Percentiles rank a stretch among this genome's conserved stretches.
Evolutionary conservation across 2,329 filamentous ascomycete genomes (phyloP).

Genomic region (Xylariaceae sp.): DNA sequence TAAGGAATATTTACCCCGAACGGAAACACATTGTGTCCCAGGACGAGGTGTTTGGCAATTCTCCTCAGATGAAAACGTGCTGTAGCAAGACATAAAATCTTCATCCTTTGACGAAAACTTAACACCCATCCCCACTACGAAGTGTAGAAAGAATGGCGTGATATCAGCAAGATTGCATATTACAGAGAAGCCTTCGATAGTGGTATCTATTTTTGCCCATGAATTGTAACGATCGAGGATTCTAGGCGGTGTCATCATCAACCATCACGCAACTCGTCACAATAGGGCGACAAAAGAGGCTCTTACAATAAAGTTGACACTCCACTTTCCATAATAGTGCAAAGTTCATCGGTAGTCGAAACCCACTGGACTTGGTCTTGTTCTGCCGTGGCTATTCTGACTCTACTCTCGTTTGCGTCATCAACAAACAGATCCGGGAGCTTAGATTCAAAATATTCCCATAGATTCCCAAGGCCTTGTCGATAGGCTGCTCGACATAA

Average conservation of each 20-base stretch:
- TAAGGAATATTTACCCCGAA: too few species aligned
- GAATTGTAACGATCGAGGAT: too few species aligned
- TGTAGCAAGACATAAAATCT: conserved; percentile 24
- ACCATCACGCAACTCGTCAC: too few species aligned
- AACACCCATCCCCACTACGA: conserved; percentile 11
- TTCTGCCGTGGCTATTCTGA: too few species aligned
- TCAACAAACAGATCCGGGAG: neutral
- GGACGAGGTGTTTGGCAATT: too few species aligned
- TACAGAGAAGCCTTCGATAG: neutral
- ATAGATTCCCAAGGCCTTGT: conserved; percentile 1
- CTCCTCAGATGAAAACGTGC: neutral
- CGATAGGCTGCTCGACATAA: neutral
- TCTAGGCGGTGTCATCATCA: too few species aligned
- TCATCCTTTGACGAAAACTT: conserved; percentile 16
- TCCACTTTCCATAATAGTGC: neutral
- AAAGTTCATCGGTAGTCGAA: neutral
- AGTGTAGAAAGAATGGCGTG: conserved; percentile 13
- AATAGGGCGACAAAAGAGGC: too few species aligned
- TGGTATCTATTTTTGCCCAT: conserved; percentile 17
- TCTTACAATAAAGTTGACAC: too few species aligned
- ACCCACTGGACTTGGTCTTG: conserved; percentile 6
- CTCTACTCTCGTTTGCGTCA: neutral
- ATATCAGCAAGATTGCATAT: neutral
- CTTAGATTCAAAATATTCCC: conserved; percentile 2
- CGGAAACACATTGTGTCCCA: too few species aligned